Conservation (phyloP, 108 stramenopile species). For the Pseudonitzschia multistriata region DNA sequence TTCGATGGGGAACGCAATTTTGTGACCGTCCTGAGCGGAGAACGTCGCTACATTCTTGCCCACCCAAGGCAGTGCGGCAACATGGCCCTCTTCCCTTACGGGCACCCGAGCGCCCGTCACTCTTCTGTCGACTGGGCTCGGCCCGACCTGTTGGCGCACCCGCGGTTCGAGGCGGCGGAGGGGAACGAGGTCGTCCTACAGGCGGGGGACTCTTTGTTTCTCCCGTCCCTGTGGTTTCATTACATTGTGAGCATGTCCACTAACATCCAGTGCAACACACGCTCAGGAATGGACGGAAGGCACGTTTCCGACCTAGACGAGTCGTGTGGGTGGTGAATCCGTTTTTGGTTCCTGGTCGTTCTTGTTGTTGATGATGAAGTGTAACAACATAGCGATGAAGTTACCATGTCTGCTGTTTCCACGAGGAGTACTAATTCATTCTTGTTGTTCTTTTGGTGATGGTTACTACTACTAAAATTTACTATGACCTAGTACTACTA, state of each 20-base stretch:
- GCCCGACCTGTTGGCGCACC: constrained; percentile 75
- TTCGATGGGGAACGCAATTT: constrained; percentile 86
- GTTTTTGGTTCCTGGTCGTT: too few relatives aligned
- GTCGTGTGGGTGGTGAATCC: constrained; percentile 6
- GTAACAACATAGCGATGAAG: too few relatives aligned
- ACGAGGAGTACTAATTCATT: too few relatives aligned
- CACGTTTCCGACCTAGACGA: constrained; percentile 1
- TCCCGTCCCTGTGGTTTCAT: constrained; percentile 94
- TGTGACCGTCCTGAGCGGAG: constrained; percentile 75
- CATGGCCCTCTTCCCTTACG: constrained; percentile 67
- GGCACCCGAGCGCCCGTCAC: constrained; percentile 78
- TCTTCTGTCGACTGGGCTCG: constrained; percentile 84
- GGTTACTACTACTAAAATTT: too few relatives aligned
- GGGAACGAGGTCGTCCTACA: constrained; percentile 84
- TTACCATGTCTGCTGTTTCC: too few relatives aligned
- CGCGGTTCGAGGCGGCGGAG: constrained; percentile 51
- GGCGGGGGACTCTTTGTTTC: constrained; percentile 87
- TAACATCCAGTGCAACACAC: constrained; percentile 93
- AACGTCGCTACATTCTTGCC: constrained; percentile 82
- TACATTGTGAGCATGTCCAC: constrained; percentile 81
- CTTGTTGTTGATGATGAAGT: too few relatives aligned
- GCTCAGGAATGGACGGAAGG: constrained; percentile 54
- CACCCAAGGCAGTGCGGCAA: constrained; percentile 80
- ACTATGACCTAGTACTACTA: too few relatives aligned
- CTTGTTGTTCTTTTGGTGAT: too few relatives aligned